Percentiles rank a stretch among this genome's conserved stretches.
phyloP scores from a whole-genome alignment of 306 rosid species.

The Alnus rubra region DNA sequence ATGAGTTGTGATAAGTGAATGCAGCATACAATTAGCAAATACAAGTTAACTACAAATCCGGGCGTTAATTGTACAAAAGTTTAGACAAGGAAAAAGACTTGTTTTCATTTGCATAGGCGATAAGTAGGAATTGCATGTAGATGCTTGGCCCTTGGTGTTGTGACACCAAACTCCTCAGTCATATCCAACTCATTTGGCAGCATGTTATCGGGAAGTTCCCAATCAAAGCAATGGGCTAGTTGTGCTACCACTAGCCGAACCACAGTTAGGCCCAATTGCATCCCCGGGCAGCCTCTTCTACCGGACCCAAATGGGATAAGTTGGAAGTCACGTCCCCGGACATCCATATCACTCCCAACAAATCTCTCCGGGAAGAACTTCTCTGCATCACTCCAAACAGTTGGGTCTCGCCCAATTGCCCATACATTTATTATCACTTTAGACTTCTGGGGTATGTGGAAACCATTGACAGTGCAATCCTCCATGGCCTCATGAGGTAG shows the following conservation, averaged over 20 bases:
- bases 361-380: conserved; percentile 9
- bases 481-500: conserved; percentile 52
- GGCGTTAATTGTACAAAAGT: no score
- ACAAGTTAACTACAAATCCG: no score
- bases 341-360: background rate
- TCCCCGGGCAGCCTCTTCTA: conserved; percentile 3
- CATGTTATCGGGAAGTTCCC: conserved; percentile 36
- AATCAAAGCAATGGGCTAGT: conserved; percentile 43
- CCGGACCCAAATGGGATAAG: conserved; percentile 17
- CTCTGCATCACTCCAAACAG: conserved; percentile 3
- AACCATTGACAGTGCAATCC: conserved; percentile 47
- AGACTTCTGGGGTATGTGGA: background rate
- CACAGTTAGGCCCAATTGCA: conserved; percentile 28
- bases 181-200: conserved; percentile 34
- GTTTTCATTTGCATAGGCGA: background rate
- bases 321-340: conserved; percentile 8
- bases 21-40: no score
- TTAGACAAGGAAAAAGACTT: no score
- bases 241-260: conserved; percentile 34
- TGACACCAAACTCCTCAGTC: conserved; percentile 36
- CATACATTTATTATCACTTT: conserved; percentile 3
- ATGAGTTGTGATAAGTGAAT: no score
- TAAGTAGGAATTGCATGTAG: conserved; percentile 11
- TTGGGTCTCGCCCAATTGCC: conserved; percentile 23
- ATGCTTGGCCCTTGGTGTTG: conserved; percentile 26